Evolutionary conservation across 495 filamentous ascomycete species (phyloP).

Genomic region (Clavariopsis aquatica): DNA sequence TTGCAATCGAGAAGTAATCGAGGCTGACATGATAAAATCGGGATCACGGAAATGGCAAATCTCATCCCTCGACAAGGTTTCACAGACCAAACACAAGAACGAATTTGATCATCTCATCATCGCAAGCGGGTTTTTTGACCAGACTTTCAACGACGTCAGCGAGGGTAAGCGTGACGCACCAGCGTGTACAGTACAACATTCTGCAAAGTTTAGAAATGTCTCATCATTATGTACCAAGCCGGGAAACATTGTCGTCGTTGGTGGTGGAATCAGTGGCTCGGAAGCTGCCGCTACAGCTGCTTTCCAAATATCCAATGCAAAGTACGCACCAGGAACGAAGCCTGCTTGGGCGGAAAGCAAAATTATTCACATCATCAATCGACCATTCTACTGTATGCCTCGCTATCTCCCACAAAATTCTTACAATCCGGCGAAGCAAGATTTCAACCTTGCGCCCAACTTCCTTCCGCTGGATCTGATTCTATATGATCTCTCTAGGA

Average conservation of each 20-base stretch:
- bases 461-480: constrained; percentile 78
- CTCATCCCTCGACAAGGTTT: neutral
- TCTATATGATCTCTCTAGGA: constrained; percentile 68
- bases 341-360: constrained; percentile 43
- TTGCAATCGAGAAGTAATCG: constrained; percentile 56
- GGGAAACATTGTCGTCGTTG: constrained; percentile 74
- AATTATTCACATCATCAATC: constrained; percentile 67
- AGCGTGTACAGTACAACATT: constrained; percentile 12
- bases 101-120: constrained; percentile 74
- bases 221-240: neutral
- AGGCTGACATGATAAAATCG: constrained; percentile 43
- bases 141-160: constrained; percentile 44
- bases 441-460: constrained; percentile 50
- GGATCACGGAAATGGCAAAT: constrained; percentile 57
- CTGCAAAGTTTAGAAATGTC: constrained; percentile 20
- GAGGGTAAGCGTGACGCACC: neutral
- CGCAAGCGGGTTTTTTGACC: constrained; percentile 73
- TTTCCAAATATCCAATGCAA: constrained; percentile 63
- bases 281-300: constrained; percentile 76
- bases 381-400: constrained; percentile 74
- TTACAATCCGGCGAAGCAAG: constrained; percentile 42
- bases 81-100: neutral
- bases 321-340: constrained; percentile 46
- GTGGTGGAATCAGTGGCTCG: constrained; percentile 80
- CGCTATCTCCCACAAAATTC: constrained; percentile 56